Evolutionary conservation across 2,329 filamentous ascomycete genomes (phyloP).

Genomic region (Truncatella angustata): DNA sequence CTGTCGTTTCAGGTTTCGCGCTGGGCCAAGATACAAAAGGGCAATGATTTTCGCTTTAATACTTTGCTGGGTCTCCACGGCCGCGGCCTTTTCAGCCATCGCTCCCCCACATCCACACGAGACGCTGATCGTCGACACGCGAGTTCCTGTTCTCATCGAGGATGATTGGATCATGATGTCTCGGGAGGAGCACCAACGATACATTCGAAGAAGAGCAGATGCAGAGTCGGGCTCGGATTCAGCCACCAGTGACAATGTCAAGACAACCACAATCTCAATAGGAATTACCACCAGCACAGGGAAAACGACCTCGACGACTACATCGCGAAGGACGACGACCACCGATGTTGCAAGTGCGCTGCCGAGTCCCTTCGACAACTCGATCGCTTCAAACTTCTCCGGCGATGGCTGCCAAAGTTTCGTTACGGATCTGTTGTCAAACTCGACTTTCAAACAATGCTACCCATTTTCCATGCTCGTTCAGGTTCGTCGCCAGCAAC

Average conservation of each 20-base stretch:
- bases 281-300: slow-evolving; percentile 28
- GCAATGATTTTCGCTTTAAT: slow-evolving; percentile 31
- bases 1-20: slow-evolving; percentile 23
- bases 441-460: slow-evolving; percentile 69
- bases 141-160: slow-evolving; percentile 30
- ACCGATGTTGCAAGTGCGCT: slow-evolving; percentile 40
- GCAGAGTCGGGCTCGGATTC: background rate
- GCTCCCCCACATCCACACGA: slow-evolving; percentile 24
- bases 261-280: slow-evolving; percentile 33
- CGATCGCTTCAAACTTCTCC: slow-evolving; percentile 61
- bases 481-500: slow-evolving; percentile 51
- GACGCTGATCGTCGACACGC: slow-evolving; percentile 35
- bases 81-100: slow-evolving; percentile 23
- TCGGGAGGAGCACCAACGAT: slow-evolving; percentile 30
- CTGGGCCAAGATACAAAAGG: slow-evolving; percentile 20
- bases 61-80: slow-evolving; percentile 24
- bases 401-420: slow-evolving; percentile 61
- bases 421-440: slow-evolving; percentile 64
- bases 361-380: slow-evolving; percentile 67
- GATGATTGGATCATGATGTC: slow-evolving; percentile 37
- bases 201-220: slow-evolving; percentile 16
- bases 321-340: slow-evolving; percentile 21
- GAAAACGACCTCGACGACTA: slow-evolving; percentile 20
- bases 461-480: slow-evolving; percentile 83
- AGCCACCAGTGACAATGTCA: slow-evolving; percentile 7